These are phyloP conservation scores for Neonothopanus nambi DNA, from an alignment of 1,284 basidiomycete genomes.

Conservation along the genomic window DNA sequence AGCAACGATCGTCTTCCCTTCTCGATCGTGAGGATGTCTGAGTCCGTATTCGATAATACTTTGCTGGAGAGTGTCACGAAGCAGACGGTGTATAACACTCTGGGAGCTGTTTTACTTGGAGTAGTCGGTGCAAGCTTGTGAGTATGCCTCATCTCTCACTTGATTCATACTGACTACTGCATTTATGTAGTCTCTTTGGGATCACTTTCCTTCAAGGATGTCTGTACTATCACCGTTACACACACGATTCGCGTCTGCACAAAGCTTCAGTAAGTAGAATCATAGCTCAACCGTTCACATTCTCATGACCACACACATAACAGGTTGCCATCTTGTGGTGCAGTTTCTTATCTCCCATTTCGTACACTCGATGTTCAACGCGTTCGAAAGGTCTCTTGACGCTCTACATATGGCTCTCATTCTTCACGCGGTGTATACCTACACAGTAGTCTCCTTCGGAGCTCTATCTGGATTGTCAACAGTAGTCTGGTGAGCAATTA, in stretches of 20 bases:
- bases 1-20: no score
- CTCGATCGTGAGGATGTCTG: no score
- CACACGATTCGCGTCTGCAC: slow-evolving; percentile 35
- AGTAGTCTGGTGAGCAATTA: slow-evolving; percentile 1
- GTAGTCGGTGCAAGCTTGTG: slow-evolving; percentile 27
- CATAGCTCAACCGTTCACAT: not conserved
- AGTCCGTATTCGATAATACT: no score
- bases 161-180: not conserved
- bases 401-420: slow-evolving; percentile 37
- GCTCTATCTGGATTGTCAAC: not conserved
- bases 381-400: slow-evolving; percentile 34
- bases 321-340: slow-evolving; percentile 40
- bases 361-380: not conserved
- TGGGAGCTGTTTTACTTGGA: slow-evolving; percentile 32
- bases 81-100: slow-evolving; percentile 29
- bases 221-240: slow-evolving; percentile 42
- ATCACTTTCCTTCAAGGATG: slow-evolving; percentile 40
- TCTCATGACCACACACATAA: not conserved
- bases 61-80: not conserved
- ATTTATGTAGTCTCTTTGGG: slow-evolving; percentile 35
- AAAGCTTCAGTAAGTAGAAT: slow-evolving; percentile 33
- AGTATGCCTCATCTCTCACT: slow-evolving; percentile 11
- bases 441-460: slow-evolving; percentile 37
- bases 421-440: slow-evolving; percentile 40
- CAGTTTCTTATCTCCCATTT: slow-evolving; percentile 2